phyloP scores from a whole-genome alignment of 305 asterid species.

The Fraxinus nigra region DNA sequence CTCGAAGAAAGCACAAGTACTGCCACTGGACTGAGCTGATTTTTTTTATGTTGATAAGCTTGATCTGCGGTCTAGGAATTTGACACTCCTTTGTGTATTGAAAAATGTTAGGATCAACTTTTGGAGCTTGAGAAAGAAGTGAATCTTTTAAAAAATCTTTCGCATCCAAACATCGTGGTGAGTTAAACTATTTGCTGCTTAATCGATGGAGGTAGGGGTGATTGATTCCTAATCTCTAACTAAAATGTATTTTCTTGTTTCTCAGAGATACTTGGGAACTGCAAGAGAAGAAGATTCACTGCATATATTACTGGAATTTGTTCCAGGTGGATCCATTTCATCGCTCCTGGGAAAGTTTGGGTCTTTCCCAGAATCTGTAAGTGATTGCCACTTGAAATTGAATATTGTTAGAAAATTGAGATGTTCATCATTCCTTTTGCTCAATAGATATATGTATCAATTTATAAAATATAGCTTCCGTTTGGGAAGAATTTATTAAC shows the following conservation, averaged over 20 bases:
- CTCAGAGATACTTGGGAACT: constrained; percentile 91
- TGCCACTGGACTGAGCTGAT: constrained; percentile 28
- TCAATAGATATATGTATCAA: neutral
- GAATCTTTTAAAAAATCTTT: constrained; percentile 76
- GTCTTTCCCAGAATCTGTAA: constrained; percentile 90
- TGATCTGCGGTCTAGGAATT: neutral
- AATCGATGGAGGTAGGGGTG: neutral
- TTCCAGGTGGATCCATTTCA: constrained; percentile 93
- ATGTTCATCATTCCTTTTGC: neutral
- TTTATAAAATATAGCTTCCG: neutral
- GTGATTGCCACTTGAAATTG: constrained; percentile 28
- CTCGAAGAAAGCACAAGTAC: constrained; percentile 81
- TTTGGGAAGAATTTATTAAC: neutral
- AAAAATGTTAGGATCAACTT: constrained; percentile 61
- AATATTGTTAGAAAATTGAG: constrained; percentile 11
- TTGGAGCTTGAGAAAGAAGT: constrained; percentile 95
- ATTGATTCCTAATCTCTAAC: neutral
- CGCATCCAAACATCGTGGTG: constrained; percentile 91
- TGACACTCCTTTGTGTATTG: constrained; percentile 1
- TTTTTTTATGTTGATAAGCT: constrained; percentile 1
- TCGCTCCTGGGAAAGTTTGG: constrained; percentile 93
- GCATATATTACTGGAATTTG: constrained; percentile 89
- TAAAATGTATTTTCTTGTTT: constrained; percentile 23
- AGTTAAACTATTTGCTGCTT: constrained; percentile 29
- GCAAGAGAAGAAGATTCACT: constrained; percentile 80